These are phyloP conservation scores for Talaromyces stipitatus DNA, from an alignment of 495 filamentous ascomycete genomes.

Conservation along the genomic window DNA sequence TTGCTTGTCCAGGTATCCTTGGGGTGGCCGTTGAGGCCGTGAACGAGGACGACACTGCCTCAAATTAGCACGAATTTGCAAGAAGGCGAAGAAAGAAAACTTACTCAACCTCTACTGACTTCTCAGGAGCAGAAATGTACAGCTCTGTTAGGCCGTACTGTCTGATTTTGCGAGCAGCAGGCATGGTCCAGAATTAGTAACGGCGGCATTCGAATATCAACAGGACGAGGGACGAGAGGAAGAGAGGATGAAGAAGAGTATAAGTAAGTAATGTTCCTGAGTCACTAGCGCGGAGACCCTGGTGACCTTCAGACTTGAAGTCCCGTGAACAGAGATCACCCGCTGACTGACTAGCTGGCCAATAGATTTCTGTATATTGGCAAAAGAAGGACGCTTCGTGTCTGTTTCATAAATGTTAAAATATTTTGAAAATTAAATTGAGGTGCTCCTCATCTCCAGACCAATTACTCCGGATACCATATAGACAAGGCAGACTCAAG, in stretches of 20 bases:
- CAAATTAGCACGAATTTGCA: not conserved
- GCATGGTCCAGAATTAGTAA: not conserved
- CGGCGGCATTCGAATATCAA: not conserved
- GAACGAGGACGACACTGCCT: constrained; percentile 59
- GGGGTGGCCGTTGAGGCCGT: constrained; percentile 77
- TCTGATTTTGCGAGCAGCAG: constrained; percentile 38
- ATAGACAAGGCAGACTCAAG: too few relatives aligned
- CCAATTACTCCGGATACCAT: not conserved
- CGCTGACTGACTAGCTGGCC: not conserved
- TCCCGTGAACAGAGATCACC: not conserved
- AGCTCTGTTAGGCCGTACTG: constrained; percentile 65
- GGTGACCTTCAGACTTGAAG: not conserved
- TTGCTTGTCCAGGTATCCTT: constrained; percentile 66
- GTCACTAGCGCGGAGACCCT: not conserved
- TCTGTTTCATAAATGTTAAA: too few relatives aligned
- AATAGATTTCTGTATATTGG: too few relatives aligned
- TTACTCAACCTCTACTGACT: constrained; percentile 44
- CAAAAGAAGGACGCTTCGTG: too few relatives aligned
- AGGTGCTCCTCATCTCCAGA: too few relatives aligned
- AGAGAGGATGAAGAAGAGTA: not conserved
- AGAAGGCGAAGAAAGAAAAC: not conserved
- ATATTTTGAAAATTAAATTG: too few relatives aligned
- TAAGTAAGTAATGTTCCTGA: not conserved
- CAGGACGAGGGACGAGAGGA: not conserved
- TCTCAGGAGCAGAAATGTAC: constrained; percentile 49